Conservation (phyloP, 768 basidiomycete species). For the Serendipita sp. region DNA sequence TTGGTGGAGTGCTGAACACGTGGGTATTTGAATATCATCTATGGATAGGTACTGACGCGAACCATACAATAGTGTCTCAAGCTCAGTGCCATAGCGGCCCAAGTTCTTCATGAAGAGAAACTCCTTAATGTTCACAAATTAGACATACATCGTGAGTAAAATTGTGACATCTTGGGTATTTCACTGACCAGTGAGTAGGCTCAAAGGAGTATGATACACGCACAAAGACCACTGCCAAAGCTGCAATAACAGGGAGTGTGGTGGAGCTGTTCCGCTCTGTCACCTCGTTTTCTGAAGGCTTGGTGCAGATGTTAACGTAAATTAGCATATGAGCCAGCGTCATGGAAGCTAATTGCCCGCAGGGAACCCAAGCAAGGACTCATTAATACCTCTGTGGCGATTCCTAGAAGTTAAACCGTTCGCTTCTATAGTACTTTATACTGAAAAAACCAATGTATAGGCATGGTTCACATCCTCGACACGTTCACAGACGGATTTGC, state of each 20-base stretch:
- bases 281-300: constrained; percentile 29
- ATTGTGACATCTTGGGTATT: background rate
- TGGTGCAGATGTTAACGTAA: constrained; percentile 34
- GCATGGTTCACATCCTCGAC: constrained; percentile 27
- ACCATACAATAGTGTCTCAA: constrained; percentile 26
- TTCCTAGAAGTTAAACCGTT: constrained; percentile 27
- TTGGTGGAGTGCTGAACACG: constrained; percentile 42
- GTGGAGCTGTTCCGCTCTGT: constrained; percentile 35
- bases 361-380: constrained; percentile 30
- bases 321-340: background rate
- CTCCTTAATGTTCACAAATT: constrained; percentile 28
- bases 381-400: constrained; percentile 31
- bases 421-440: background rate
- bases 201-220: constrained; percentile 30
- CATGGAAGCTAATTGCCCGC: background rate
- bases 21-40: constrained; percentile 13
- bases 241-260: constrained; percentile 28
- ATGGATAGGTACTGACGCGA: background rate
- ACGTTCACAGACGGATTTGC: constrained; percentile 32
- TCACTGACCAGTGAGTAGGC: constrained; percentile 16
- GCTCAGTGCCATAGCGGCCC: constrained; percentile 39
- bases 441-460: constrained; percentile 14
- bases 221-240: constrained; percentile 22
- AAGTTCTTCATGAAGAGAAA: constrained; percentile 30
- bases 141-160: constrained; percentile 33